Evolutionary conservation across 75 land plant species (phyloP).

Genomic region (Pinus taeda): DNA sequence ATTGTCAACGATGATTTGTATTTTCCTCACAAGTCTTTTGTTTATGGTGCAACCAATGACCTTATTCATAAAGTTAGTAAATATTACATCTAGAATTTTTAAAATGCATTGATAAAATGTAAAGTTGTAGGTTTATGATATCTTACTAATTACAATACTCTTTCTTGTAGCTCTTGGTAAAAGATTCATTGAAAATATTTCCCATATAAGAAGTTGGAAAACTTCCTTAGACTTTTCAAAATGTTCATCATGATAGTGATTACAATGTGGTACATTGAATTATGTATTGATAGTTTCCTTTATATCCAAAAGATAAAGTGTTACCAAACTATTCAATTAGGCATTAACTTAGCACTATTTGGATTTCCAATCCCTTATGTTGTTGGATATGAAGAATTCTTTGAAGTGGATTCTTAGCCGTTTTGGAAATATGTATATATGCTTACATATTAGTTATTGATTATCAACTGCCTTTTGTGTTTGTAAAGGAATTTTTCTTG

Average conservation of each 20-base stretch:
- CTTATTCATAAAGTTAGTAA: slow-evolving; percentile 71
- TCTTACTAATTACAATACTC: background rate
- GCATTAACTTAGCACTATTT: too few species aligned
- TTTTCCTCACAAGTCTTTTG: slow-evolving; percentile 72
- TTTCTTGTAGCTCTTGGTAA: slow-evolving; percentile 66
- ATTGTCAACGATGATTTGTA: slow-evolving; percentile 84
- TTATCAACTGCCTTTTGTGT: too few species aligned
- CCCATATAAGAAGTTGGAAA: slow-evolving; percentile 69
- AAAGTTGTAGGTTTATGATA: background rate
- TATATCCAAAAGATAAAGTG: too few species aligned
- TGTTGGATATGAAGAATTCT: too few species aligned
- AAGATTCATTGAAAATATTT: slow-evolving; percentile 69
- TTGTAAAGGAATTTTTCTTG: background rate
- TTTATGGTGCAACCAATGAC: slow-evolving; percentile 81
- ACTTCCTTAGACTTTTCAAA: slow-evolving; percentile 88
- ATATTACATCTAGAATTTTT: background rate
- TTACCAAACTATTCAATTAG: too few species aligned
- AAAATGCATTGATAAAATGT: background rate
- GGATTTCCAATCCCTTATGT: too few species aligned
- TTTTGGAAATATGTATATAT: too few species aligned
- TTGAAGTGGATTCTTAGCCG: too few species aligned
- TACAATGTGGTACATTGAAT: slow-evolving; percentile 8
- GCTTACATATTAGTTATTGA: too few species aligned
- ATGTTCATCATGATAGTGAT: slow-evolving; percentile 80
- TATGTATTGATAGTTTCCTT: too few species aligned